A percentile compares a stretch with the other conserved stretches of the same genome.
phyloP scores from a whole-genome alignment of 768 basidiomycete genomes.

The Melanogaster broomeanus region DNA sequence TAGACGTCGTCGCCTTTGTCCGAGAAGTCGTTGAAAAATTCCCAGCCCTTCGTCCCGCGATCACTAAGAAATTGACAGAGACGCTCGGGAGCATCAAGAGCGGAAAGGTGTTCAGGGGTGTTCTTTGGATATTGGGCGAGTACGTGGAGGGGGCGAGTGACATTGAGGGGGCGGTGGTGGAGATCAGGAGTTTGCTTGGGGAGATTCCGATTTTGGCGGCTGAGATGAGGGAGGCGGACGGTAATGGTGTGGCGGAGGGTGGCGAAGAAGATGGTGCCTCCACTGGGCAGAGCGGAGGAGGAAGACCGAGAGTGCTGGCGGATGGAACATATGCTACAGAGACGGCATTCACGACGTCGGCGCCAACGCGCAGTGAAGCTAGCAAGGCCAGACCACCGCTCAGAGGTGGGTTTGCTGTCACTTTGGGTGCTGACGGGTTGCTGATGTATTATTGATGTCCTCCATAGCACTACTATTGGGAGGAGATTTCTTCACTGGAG shows the following conservation, averaged over 20 bases:
- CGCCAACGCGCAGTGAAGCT: constrained; percentile 67
- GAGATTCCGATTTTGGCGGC: constrained; percentile 97
- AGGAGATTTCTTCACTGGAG: constrained; percentile 96
- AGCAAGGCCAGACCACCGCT: constrained; percentile 93
- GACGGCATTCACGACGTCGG: constrained; percentile 76
- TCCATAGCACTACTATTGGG: constrained; percentile 77
- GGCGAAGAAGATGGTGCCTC: constrained; percentile 44
- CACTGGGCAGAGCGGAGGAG: constrained; percentile 40
- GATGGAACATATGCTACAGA: constrained; percentile 99
- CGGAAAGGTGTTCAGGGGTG: constrained; percentile 94
- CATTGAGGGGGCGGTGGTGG: constrained; percentile 71
- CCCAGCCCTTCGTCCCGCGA: constrained; percentile 78
- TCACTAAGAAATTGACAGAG: constrained; percentile 81
- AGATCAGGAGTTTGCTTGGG: constrained; percentile 83
- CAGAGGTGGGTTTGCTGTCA: constrained; percentile 50
- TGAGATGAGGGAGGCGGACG: constrained; percentile 75
- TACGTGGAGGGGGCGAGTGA: constrained; percentile 73
- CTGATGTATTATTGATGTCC: background rate
- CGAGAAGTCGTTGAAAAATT: constrained; percentile 90
- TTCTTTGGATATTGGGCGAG: constrained; percentile 99
- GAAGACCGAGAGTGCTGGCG: constrained; percentile 79
- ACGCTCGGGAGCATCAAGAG: constrained; percentile 89
- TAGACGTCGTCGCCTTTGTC: no score
- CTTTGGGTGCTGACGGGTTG: background rate
- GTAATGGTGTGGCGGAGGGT: constrained; percentile 49